Base-by-base conservation (phyloP, 345 rosid species). In the Xanthoceras sorbifolium region DNA sequence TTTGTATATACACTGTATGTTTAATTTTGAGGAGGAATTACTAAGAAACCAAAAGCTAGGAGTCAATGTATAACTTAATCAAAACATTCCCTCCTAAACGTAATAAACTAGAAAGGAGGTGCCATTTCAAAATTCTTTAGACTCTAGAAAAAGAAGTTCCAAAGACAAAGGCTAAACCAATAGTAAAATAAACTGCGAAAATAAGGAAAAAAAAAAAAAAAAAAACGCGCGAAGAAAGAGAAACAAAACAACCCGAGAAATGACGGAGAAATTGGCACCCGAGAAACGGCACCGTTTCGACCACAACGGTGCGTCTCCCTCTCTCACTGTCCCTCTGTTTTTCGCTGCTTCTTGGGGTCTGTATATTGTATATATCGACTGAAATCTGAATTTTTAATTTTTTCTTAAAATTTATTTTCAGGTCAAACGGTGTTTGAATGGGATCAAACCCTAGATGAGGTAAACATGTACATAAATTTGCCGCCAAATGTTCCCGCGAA, bases 371-470 rank as follows among this genome's bases (percentile, higher is more conserved):
- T 28, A 11, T 12, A 40, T 29, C 23, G 8, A 15, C n/a, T n/a
- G n/a, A 40, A 7, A 18, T 73, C 28, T 18, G 25, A n/a, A 34
- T 59, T 62, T 64, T 55, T 18, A 31, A 28, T 59, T 55, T 1
- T 9, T 9, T 26, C 7, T 38, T 40, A 1, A 40, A 40, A 42
- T 52, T 26, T 15, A 12, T 55, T 68, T 71, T 69, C 73, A 92
- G 98, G 87, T 46, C 87, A 91, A 75, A 88, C 87, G 77, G 97
- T 92, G 28, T 93, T 92, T 75, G 97, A 96, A 71, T 93, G 98
- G 99, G 97, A 96, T 85, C 97, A 93, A 87, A 92, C 93, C 80
- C 82, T 93, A 40, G 97, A 94, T 2, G 98, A 94, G 83, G 92
- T 92, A 32, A 93, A 92, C 59, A 74, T 96, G 66, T 96, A 96